Evolutionary conservation across 108 stramenopile species (phyloP), one percentile per base, ranked within the genome.

Genomic region (Fistulifera pelliculosa): DNA sequence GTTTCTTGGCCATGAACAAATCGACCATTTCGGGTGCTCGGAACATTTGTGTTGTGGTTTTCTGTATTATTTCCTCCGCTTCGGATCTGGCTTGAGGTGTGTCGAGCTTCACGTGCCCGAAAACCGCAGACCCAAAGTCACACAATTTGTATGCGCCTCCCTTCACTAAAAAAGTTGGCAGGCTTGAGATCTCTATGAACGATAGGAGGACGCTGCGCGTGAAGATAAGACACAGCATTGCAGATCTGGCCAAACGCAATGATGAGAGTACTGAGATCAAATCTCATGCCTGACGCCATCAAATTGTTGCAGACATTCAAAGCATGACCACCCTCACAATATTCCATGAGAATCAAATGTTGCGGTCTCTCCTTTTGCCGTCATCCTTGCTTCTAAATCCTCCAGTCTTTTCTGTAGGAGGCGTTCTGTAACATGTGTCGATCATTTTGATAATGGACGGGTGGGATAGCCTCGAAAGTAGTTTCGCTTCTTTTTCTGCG

Each of bases 131-230:
- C 41, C 96, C 96, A 62, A 97, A 97, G 63, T 97, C 96, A 56
- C 94, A 95, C 11, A 97, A 58, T 52, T 92, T 92, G 76, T 87
- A 87, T 12, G 82, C 77, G 0, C 73, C 65, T 70, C 93, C 87
- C 52, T 87, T 83, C 47, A 99, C 77, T 7, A 99, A 55, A 67
- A n/a, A 96, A 97, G 61, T 99, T 99, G 64, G 96, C 95, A 8
- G 93, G 97, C 70, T 99, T 99, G 38, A 99, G 69, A 75, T 99
- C 98, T 0, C 98, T 77, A 62, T 99, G 98, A 13, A 94, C 87
- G 58, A 98, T 84, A 24, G 93, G 82, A 27, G 87, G 93, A 24
- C 89, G 71, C 44, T 87, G 87, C 0, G 85, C 83, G 57, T 93
- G 92, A 1, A 90, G 79, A 62, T 87, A 85, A 12, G 80, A 79